Conservation (phyloP, 768 basidiomycete genomes). For the Tephrocybe rancida region DNA sequence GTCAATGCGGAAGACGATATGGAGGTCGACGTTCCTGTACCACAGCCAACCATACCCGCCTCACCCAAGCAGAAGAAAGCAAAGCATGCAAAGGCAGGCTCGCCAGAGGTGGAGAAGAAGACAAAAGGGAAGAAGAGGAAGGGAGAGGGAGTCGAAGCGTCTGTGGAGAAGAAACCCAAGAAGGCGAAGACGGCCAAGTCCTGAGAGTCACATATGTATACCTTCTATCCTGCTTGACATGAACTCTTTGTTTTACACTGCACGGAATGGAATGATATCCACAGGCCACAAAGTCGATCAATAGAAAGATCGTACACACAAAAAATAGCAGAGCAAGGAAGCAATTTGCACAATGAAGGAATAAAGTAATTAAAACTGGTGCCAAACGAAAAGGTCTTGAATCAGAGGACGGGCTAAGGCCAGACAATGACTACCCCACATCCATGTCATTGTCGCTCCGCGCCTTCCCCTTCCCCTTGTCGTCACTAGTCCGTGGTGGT, state of each 20-base stretch:
- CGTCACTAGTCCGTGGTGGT: conserved; percentile 20
- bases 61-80: conserved; percentile 11
- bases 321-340: conserved; percentile 11
- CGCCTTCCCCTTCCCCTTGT: conserved; percentile 53
- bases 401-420: conserved; percentile 14
- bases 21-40: conserved; percentile 18
- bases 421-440: conserved; percentile 46
- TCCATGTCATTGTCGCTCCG: conserved; percentile 64
- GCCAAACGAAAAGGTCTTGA: neutral
- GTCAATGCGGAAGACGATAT: conserved; percentile 26
- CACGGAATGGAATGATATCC: neutral
- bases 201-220: conserved; percentile 1
- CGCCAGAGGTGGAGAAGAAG: conserved; percentile 26
- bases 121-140: conserved; percentile 53
- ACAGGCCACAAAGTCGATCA: neutral
- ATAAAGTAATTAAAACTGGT: conserved; percentile 16
- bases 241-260: neutral
- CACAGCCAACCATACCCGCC: neutral
- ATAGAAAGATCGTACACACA: conserved; percentile 7
- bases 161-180: conserved; percentile 48
- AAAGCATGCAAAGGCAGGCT: conserved; percentile 12
- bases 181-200: conserved; percentile 38
- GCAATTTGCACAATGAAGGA: conserved; percentile 19
- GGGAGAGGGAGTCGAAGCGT: conserved; percentile 29
- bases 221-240: neutral